Base-by-base conservation (phyloP, 805 yeast genomes). In the Phaffomyces thermotolerans region DNA sequence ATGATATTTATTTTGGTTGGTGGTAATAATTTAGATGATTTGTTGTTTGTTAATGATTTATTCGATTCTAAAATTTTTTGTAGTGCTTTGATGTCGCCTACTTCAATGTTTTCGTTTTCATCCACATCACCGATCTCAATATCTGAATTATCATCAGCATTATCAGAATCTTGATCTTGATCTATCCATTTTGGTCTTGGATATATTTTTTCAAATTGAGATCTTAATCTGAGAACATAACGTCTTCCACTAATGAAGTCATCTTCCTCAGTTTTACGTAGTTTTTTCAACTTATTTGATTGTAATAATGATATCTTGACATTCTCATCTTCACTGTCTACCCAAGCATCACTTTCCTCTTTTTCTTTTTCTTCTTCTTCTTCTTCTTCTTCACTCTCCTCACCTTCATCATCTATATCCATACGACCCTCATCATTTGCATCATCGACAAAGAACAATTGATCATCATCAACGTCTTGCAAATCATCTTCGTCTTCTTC, bases 151-250 rank as follows among this genome's bases (percentile, higher is more conserved):
- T 55, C 37, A 22, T 55, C 37, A 13, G 57, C 63, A 6, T 57
- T 63, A 25, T 31, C 34, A 9, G 17, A n/a, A 24, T 45, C 50
- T 6, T 48, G 42, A 10, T 53, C 50, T 14, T 56, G 60, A 47
- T 68, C 68, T n/a, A 63, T 82, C 99, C 99, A 91, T 41, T 71
- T 67, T 3, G 99, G 99, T 51, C 78, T 72, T 32, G 96, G 95
- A 58, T 88, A 86, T 44, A 86, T 66, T 52, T 73, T 74, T 52
- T 75, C 75, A 52, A 75, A 80, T 57, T 93, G 96, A 2, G 84
- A 66, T 58, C 95, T 69, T 47, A 87, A 67, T 55, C 95, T 72
- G 27, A 64, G 59, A 27, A 77, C 66, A 56, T 85, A 87, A 40
- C 79, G 75, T 42, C 59, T 67, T 8, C 95, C 93, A 37, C 66